phyloP scores from a whole-genome alignment of 306 rosid genomes.

The Vicia sativa region DNA sequence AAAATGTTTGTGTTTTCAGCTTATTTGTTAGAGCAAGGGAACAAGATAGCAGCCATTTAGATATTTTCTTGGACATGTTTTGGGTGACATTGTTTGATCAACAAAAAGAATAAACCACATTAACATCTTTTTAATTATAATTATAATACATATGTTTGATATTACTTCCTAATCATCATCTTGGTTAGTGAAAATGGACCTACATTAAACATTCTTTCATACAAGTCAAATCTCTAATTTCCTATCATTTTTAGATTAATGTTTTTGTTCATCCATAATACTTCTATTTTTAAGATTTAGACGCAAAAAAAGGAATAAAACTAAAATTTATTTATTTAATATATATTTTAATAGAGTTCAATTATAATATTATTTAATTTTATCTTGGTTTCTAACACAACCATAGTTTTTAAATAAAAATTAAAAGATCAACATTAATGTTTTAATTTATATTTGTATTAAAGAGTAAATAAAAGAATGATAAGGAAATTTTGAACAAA shows the following conservation, averaged over 20 bases:
- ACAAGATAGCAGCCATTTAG: slow-evolving; percentile 57
- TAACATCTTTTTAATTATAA: slow-evolving; percentile 36
- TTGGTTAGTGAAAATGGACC: slow-evolving; percentile 54
- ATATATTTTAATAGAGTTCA: too few relatives aligned
- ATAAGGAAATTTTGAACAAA: too few relatives aligned
- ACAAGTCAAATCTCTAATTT: slow-evolving; percentile 52
- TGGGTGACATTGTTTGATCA: slow-evolving; percentile 61
- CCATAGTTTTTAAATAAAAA: too few relatives aligned
- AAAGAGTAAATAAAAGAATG: too few relatives aligned
- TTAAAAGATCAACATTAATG: too few relatives aligned
- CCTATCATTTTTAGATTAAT: slow-evolving; percentile 40
- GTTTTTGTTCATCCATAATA: slow-evolving; percentile 35
- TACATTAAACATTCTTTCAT: slow-evolving; percentile 46
- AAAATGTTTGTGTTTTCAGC: slow-evolving; percentile 52
- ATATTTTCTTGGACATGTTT: slow-evolving; percentile 73
- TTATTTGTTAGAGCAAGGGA: slow-evolving; percentile 40
- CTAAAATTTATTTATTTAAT: too few relatives aligned
- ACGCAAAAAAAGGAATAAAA: too few relatives aligned
- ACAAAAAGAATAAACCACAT: slow-evolving; percentile 37
- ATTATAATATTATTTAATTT: too few relatives aligned
- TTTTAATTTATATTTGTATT: too few relatives aligned
- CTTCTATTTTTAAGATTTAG: neutral
- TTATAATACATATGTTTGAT: slow-evolving; percentile 49
- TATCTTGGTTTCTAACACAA: too few relatives aligned
- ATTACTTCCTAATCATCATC: slow-evolving; percentile 58